Evolutionary conservation across 495 filamentous ascomycete species (phyloP), one percentile per base, ranked within the genome.

Genomic region (Podospora comata): DNA sequence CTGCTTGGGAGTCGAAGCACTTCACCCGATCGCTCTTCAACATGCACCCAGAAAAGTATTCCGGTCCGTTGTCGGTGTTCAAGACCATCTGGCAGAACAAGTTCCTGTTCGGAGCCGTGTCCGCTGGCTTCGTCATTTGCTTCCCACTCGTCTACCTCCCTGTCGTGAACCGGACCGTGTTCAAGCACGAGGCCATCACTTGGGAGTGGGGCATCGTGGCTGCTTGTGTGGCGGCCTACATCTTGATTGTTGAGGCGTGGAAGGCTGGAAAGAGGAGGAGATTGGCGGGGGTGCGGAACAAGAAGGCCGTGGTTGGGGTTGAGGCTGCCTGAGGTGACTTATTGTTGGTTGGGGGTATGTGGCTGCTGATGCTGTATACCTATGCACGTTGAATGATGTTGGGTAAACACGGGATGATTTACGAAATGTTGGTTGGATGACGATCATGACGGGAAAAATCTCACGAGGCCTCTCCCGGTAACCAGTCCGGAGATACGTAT

Each of bases 101-200:
- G 44, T 92, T 93, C 72, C 77, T 93, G 39, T 92, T 92, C 79
- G 91, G 84, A 79, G 85, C 89, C 27, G 87, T 92, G 23, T 78
- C 89, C n/a, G 80, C 88, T 15, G 90, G 89, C 1, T 88, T 90
- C 62, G 64, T 90, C 9, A 84, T 87, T 68, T 84, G 88, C 4
- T 92, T 92, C 68, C 89, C 90, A 0, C 85, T 89, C 3, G 84
- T 92, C 1, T 92, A 92, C 71, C 85, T 93, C 20, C 91, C 91
- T 0, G 85, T 83, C 5, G 77, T 93, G 32, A 92, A 92, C 73
- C 79, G 78, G 3, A 72, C 78, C 2, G 89, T 93, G 2, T 92
- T 93, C 80, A 92, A 91, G 74, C 91, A 93, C 68, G 82, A 79
- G 11, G 83, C 84, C 7, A 91, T 93, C 55, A 83, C 75, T 34